Percentiles rank a stretch among this genome's conserved stretches.
Conservation (phyloP, 495 filamentous ascomycete genomes). For the Echria macrotheca region DNA sequence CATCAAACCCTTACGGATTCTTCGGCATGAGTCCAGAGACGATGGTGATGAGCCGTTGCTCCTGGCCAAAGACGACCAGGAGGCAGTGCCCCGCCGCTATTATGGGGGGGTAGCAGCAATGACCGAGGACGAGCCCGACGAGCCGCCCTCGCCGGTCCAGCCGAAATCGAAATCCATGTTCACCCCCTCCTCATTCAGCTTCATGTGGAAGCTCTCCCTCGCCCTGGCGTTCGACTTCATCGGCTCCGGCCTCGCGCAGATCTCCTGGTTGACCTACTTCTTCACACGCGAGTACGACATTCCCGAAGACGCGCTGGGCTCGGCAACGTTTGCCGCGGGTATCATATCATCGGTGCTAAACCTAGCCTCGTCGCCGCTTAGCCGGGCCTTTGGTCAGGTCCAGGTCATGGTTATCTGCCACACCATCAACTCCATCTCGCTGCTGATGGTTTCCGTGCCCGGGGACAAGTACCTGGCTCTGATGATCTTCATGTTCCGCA, state of each 20-base stretch:
- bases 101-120: too few relatives aligned
- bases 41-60: too few relatives aligned
- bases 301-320: neutral
- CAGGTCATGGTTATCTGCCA: slow-evolving; percentile 2
- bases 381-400: slow-evolving; percentile 2
- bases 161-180: neutral
- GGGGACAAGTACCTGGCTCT: neutral
- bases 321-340: neutral
- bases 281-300: slow-evolving; percentile 5
- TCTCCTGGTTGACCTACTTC: slow-evolving; percentile 5
- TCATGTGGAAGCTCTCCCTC: slow-evolving; percentile 6
- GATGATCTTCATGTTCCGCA: slow-evolving; percentile 2
- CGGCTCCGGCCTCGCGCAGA: slow-evolving; percentile 6
- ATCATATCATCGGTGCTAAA: slow-evolving; percentile 5
- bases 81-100: too few relatives aligned
- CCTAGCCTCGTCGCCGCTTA: slow-evolving; percentile 1
- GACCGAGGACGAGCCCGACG: too few relatives aligned
- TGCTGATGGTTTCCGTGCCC: slow-evolving; percentile 3
- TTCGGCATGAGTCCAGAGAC: too few relatives aligned
- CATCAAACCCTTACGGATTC: too few relatives aligned
- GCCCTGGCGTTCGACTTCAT: slow-evolving; percentile 5
- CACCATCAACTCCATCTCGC: slow-evolving; percentile 5
- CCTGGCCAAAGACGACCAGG: neutral
- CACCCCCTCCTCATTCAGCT: slow-evolving; percentile 1
- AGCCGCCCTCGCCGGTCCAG: too few relatives aligned